Evolutionary conservation across 495 filamentous ascomycete species (phyloP).

Genomic region (Trichodelitschia bisporula): DNA sequence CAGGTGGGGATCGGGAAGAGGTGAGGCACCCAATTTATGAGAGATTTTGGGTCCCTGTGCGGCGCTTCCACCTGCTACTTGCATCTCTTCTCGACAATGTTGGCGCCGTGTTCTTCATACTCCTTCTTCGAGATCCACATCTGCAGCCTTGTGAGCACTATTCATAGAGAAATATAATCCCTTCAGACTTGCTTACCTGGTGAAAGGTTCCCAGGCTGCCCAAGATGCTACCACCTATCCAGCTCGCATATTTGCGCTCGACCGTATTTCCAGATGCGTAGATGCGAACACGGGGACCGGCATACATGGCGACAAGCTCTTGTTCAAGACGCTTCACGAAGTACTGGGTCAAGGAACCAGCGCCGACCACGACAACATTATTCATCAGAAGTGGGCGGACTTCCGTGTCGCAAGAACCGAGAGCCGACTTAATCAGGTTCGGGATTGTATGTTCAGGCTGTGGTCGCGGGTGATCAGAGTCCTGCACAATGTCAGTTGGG

Average conservation of each 20-base stretch:
- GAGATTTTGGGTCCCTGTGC: too few species aligned
- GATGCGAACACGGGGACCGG: conserved; percentile 60
- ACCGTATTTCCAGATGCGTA: conserved; percentile 61
- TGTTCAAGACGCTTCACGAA: conserved; percentile 73
- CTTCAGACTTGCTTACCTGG: conserved; percentile 24
- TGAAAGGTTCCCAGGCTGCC: conserved; percentile 96
- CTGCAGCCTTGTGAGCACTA: conserved; percentile 4
- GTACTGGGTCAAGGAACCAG: conserved; percentile 58
- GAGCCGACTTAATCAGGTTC: conserved; percentile 47
- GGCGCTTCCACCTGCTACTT: too few species aligned
- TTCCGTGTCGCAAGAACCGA: conserved; percentile 68
- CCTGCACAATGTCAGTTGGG: conserved; percentile 4
- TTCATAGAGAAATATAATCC: not conserved
- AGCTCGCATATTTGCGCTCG: conserved; percentile 73
- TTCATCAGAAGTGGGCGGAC: conserved; percentile 54
- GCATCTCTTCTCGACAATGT: conserved; percentile 55
- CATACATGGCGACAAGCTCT: conserved; percentile 56
- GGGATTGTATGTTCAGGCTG: conserved; percentile 52
- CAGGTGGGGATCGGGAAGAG: too few species aligned
- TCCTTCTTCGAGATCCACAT: conserved; percentile 88
- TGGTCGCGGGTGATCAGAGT: conserved; percentile 22
- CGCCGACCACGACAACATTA: conserved; percentile 87
- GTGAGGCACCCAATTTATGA: too few species aligned
- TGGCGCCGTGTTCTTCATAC: conserved; percentile 51
- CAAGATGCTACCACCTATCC: conserved; percentile 92